Evolutionary conservation across 495 filamentous ascomycete species (phyloP), one percentile per base, ranked within the genome.

Genomic region (Annulohypoxylon nitens): DNA sequence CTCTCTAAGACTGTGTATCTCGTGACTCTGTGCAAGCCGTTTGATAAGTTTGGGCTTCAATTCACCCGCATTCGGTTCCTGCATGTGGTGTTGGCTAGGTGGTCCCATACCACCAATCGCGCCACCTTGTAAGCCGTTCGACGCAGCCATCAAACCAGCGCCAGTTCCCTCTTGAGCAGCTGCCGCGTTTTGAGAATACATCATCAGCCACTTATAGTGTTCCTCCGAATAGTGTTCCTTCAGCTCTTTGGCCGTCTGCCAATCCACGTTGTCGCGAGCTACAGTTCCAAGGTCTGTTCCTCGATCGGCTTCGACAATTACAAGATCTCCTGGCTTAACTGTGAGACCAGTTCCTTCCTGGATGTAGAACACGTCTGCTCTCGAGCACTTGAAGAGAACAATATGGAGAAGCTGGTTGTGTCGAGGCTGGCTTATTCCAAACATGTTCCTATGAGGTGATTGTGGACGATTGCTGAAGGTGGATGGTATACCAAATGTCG

Each of bases 241-340:
- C 71, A 93, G 81, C 50, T 95, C 90, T 70, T 95, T 94, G 0
- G 97, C 96, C 59, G 91, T 88, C 65, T 92, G 88, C 85, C 93
- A 91, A 25, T 92, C 90, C 41, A 98, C 88, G 74, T 95, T 94
- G 45, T 93, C 91, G 69, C 90, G 88, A 45, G 91, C 89, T 30
- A 99, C 94, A n/a, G 94, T 97, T 8, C 96, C 97, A 63, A 99
- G 88, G 77, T 99, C 97, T 8, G 93, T 97, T 18, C 96, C 96
- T 61, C 96, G 93, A 78, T 99, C 96, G 12, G 96, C 96, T 81
- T 99, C 96, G 34, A 98, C 95, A 70, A 98, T 97, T 58, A 99
- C 97, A 61, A 98, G 83, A 78, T 99, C 96, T 36, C 97, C 97
- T 33, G 88, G 88, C 67, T 94, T 95, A 60, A 97, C 92, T 58